phyloP scores from a whole-genome alignment of 2,329 filamentous ascomycete species.

The Fusarium euwallaceae region DNA sequence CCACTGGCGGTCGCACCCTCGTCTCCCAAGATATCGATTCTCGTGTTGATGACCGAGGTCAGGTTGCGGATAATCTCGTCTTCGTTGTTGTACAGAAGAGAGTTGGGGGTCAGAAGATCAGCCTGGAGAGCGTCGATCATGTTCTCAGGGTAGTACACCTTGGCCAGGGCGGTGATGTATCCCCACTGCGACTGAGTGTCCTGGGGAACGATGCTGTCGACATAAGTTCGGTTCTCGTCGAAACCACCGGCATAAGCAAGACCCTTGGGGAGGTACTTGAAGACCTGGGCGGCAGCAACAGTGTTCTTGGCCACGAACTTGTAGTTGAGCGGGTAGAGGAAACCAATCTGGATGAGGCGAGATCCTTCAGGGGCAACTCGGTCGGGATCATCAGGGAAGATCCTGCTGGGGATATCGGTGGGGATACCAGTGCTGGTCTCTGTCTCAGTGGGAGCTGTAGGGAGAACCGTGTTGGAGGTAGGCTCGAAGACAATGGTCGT shows the following conservation, averaged over 20 bases:
- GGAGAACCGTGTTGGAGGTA: constrained; percentile 48
- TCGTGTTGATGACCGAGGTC: constrained; percentile 85
- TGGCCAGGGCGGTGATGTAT: constrained; percentile 83
- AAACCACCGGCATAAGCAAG: constrained; percentile 75
- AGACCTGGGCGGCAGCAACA: constrained; percentile 86
- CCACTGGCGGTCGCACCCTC: constrained; percentile 53
- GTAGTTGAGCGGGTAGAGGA: constrained; percentile 85
- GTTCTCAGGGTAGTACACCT: constrained; percentile 77
- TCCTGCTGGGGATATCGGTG: constrained; percentile 77
- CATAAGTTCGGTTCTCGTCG: constrained; percentile 66
- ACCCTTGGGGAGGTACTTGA: constrained; percentile 80
- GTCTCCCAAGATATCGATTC: constrained; percentile 67
- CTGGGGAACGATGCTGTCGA: constrained; percentile 80
- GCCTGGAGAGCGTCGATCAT: constrained; percentile 76
- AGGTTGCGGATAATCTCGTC: constrained; percentile 76
- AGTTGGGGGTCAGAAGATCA: constrained; percentile 78
- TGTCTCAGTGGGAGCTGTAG: constrained; percentile 53
- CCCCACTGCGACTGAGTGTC: constrained; percentile 77
- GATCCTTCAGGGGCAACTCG: constrained; percentile 70
- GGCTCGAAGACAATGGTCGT: constrained; percentile 72
- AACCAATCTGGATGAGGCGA: constrained; percentile 85
- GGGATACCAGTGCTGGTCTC: constrained; percentile 69
- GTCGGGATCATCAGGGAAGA: constrained; percentile 75
- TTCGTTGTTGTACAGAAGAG: constrained; percentile 80
- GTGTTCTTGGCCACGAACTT: constrained; percentile 80